Evolutionary conservation across 164 flowering plant species (phyloP), one percentile per base, ranked within the genome.

Genomic region (Santalum album): DNA sequence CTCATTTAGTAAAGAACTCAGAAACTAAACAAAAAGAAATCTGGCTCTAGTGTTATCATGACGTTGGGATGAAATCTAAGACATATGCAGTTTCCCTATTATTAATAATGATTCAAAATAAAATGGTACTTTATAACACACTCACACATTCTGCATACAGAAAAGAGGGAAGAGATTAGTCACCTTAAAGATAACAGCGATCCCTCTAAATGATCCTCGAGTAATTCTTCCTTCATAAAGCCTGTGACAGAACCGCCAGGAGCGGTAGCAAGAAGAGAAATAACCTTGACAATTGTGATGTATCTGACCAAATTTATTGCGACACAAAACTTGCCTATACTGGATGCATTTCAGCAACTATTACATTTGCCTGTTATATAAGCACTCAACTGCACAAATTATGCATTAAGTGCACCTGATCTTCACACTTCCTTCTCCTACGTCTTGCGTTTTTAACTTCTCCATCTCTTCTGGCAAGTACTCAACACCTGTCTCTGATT

Each of bases 191-290:
- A 86, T 51, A 25, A 86, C 72, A 0, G 79, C 65, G 46, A 87
- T 76, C 24, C 95, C 95, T 71, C 61, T 69, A 25, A 54, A 59
- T 21, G 91, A 77, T 56, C 96, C 96, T 56, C 75, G 83, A 66
- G 83, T 64, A 61, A 91, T 72, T 72, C 90, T 81, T 45, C 98
- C 98, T 63, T 86, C 96, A 68, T 88, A 88, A 61, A 88, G 83
- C 81, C 98, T 91, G 72, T 70, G 78, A 71, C 35, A 56, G 12
- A 68, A 69, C 95, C 81, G 87, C 78, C 77, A 72, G 18, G 52
- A 42, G 61, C 59, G 63, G 40, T 63, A 32, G 39, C 34, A 29
- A 29, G 25, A 21, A n/a, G 3, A 42, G 17, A 42, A 42, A 42
- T n/a, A n/a, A 20, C 19, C 12, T 9, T 42, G 12, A 42, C 15